Conservation (phyloP, 768 basidiomycete genomes). For the Hirschioporus abietinus region DNA sequence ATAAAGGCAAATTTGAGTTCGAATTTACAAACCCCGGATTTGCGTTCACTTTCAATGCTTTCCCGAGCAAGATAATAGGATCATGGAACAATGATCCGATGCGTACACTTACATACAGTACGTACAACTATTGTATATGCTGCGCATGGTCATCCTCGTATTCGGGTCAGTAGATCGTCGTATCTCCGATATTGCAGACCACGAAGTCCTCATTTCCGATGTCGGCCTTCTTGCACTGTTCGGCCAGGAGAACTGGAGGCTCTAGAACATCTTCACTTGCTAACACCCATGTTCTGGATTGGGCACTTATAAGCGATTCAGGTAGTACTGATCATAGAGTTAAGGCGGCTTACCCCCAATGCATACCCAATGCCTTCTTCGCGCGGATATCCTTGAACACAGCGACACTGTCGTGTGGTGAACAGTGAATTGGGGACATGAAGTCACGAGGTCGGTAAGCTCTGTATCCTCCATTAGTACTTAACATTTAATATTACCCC, state of each 20-base stretch:
- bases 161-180: too few species aligned
- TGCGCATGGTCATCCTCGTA: too few species aligned
- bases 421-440: conserved; percentile 59
- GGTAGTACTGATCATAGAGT: background rate
- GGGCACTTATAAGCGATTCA: conserved; percentile 2
- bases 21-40: too few species aligned
- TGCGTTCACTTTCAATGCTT: too few species aligned
- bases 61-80: too few species aligned
- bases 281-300: conserved; percentile 44
- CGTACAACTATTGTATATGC: too few species aligned
- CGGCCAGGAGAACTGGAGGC: conserved; percentile 48
- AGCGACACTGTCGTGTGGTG: conserved; percentile 62
- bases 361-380: conserved; percentile 60
- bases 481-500: background rate
- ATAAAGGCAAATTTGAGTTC: too few species aligned
- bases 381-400: conserved; percentile 61
- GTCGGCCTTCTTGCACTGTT: conserved; percentile 46
- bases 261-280: conserved; percentile 54
- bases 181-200: conserved; percentile 57
- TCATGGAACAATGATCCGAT: too few species aligned
- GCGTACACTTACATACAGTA: too few species aligned
- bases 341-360: conserved; percentile 51
- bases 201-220: conserved; percentile 51
- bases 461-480: conserved; percentile 25
- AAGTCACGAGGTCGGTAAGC: conserved; percentile 52